phyloP scores from a whole-genome alignment of 495 filamentous ascomycete species.

The Aspergillus ostianus region DNA sequence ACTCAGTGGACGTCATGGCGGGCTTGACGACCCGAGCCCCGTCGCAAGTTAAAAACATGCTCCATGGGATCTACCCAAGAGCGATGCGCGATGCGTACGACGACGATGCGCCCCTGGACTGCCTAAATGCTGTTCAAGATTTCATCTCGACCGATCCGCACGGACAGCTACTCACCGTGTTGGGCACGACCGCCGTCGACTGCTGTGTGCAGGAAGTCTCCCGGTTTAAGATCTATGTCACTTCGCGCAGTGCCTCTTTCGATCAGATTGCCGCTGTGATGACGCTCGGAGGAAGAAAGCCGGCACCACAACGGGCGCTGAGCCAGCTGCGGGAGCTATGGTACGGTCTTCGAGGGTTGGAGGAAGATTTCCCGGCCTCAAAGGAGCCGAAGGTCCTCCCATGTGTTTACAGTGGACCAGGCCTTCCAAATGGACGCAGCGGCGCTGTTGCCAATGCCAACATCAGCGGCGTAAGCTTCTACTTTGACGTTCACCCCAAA shows the following conservation, averaged over 20 bases:
- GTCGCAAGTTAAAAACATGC: slow-evolving; percentile 1
- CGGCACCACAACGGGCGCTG: neutral
- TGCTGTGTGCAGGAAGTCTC: slow-evolving; percentile 6
- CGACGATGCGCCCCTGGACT: slow-evolving; percentile 8
- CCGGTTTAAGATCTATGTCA: slow-evolving; percentile 10
- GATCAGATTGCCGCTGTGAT: slow-evolving; percentile 11
- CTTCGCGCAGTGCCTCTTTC: slow-evolving; percentile 7
- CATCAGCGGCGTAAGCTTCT: slow-evolving; percentile 7
- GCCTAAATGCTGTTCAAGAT: slow-evolving; percentile 6
- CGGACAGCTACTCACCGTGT: slow-evolving; percentile 5
- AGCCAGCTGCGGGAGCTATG: slow-evolving; percentile 11
- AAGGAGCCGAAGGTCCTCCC: neutral
- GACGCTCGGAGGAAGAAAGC: slow-evolving; percentile 7
- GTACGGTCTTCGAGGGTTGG: slow-evolving; percentile 6
- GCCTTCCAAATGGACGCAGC: no score
- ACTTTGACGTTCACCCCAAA: slow-evolving; percentile 10
- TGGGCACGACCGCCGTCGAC: slow-evolving; percentile 10
- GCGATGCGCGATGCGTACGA: slow-evolving; percentile 14
- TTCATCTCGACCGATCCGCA: slow-evolving; percentile 2
- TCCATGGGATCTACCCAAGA: slow-evolving; percentile 6
- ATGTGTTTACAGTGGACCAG: no score
- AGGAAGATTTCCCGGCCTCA: slow-evolving; percentile 8
- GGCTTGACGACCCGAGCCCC: slow-evolving; percentile 1
- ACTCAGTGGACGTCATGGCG: slow-evolving; percentile 7
- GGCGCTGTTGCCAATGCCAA: neutral